Percentiles rank a stretch among this genome's conserved stretches.
These are phyloP conservation scores for Parachaetomium inaequale DNA, from an alignment of 495 filamentous ascomycete genomes.

Conservation along the genomic window DNA sequence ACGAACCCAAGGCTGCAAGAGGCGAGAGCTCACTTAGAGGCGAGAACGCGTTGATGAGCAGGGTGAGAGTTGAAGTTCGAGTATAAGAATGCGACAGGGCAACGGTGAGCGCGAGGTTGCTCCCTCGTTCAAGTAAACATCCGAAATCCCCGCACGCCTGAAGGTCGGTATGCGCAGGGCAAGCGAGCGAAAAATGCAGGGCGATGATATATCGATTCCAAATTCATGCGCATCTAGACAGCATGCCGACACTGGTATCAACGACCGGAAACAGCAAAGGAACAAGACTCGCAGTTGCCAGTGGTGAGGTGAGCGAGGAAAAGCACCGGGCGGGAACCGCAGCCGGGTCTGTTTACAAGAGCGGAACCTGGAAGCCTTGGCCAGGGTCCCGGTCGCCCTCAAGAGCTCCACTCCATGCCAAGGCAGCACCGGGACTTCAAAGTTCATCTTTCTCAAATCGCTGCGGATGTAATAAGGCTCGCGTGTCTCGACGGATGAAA, in stretches of 20 bases:
- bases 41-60: background rate
- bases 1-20: background rate
- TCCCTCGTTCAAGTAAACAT: background rate
- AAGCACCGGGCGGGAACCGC: background rate
- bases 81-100: background rate
- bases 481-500: background rate
- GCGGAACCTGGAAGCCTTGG: background rate
- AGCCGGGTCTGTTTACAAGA: constrained; percentile 7
- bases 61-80: background rate
- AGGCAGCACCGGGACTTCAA: background rate
- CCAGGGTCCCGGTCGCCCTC: too few species aligned
- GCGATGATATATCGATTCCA: background rate
- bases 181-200: background rate
- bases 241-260: background rate
- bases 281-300: too few species aligned
- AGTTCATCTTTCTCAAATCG: background rate
- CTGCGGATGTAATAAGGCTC: background rate
- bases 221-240: background rate
- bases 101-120: background rate
- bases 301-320: background rate
- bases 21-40: background rate
- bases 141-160: background rate
- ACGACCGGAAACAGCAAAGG: background rate
- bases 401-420: too few species aligned
- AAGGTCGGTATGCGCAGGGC: background rate